Base-by-base conservation (phyloP, 345 rosid genomes). In the Limnanthes douglasii region DNA sequence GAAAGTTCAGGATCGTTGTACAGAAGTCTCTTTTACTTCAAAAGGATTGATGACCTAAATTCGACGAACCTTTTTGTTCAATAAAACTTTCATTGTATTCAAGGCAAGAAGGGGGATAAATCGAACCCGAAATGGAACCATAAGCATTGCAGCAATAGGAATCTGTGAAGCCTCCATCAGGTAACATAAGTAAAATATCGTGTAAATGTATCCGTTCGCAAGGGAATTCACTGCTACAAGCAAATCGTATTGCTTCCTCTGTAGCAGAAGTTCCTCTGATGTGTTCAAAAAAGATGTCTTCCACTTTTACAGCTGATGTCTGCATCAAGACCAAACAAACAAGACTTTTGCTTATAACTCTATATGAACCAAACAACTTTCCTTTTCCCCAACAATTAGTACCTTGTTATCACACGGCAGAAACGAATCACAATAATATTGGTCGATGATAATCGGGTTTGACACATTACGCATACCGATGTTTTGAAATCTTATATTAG, bases 391-490 rank as follows among this genome's bases (percentile, higher is more conserved):
- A 41, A 18, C 33, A 28, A 14, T 2, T 2, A 11, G 15, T 57
- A 83, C 97, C 95, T 88, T 86, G 61, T 88, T 88, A 20, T 56
- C 68, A 61, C 93, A 88, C 5, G 93, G 90, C 24, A 18, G 39
- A 15, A 0, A 13, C 1, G 95, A 74, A 55, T 88, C 93, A 21
- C 97, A 88, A 46, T 83, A 88, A 45, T 76, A 88, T 42, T 79
- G 95, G 47, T 88, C 73, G 20, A 88, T 72, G 40, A 88, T 73
- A 5, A 88, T 77, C 25, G 95, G 95, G 53, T 79, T 70, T 0
- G 86, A 66, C 16, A 88, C 97, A 31, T 88, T 79, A 25, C 72
- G 66, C 94, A 83, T 83, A 40, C 45, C 39, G 14, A 76, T 34
- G 36, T 76, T 65, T 55, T 58, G 70, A 54, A 88, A 88, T 18